These are phyloP conservation scores for Leishmania tropica DNA, from an alignment of 208 protist genomes.

Conservation along the genomic window DNA sequence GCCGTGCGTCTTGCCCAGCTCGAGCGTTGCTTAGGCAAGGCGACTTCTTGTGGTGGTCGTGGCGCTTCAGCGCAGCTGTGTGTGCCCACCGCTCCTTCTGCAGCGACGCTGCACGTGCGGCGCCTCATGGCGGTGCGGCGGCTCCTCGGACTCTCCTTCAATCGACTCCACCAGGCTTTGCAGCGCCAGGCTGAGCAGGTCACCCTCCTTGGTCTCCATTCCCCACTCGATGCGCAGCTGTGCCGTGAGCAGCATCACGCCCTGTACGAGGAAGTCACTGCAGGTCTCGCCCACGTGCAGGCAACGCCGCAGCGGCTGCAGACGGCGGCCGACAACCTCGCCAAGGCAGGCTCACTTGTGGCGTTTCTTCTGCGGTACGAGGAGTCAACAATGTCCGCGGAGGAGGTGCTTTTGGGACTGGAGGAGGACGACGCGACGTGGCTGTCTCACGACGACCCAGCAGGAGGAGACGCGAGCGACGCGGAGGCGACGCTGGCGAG, in stretches of 20 bases:
- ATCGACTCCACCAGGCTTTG: slow-evolving; percentile 59
- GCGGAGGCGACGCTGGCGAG: neutral
- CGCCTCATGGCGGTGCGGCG: slow-evolving; percentile 57
- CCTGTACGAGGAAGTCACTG: slow-evolving; percentile 49
- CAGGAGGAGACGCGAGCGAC: neutral
- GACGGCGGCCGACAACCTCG: slow-evolving; percentile 27
- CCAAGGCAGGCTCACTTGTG: slow-evolving; percentile 42
- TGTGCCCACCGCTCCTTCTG: neutral
- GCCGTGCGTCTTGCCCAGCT: slow-evolving; percentile 47
- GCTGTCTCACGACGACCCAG: slow-evolving; percentile 12
- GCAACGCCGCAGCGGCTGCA: slow-evolving; percentile 40
- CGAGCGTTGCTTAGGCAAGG: slow-evolving; percentile 35
- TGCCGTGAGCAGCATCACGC: slow-evolving; percentile 50
- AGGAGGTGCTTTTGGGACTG: slow-evolving; percentile 36
- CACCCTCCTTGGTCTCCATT: slow-evolving; percentile 53
- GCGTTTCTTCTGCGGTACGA: slow-evolving; percentile 44
- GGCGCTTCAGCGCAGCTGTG: neutral
- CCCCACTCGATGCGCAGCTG: slow-evolving; percentile 60
- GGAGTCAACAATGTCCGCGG: slow-evolving; percentile 14
- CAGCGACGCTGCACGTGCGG: slow-evolving; percentile 31
- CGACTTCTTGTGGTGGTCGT: neutral
- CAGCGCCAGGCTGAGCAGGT: slow-evolving; percentile 67
- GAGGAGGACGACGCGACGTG: slow-evolving; percentile 65
- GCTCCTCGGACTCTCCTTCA: slow-evolving; percentile 54
- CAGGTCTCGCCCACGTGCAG: slow-evolving; percentile 46